Conservation (phyloP, 1,284 basidiomycete species). For the Cronartium quercuum region DNA sequence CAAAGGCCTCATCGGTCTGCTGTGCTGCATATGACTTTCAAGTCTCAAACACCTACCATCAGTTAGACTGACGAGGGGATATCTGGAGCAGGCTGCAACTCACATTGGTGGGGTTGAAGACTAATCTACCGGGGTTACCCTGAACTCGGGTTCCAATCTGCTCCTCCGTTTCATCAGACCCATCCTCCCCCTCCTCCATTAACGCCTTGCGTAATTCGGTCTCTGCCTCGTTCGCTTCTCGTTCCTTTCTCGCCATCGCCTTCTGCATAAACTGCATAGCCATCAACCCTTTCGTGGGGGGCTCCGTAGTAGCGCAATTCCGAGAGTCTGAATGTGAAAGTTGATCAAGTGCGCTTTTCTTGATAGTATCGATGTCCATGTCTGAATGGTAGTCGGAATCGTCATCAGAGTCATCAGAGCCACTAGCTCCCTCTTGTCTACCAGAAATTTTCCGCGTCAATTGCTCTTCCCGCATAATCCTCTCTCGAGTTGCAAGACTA, state of each 20-base stretch:
- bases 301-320: background rate
- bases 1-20: background rate
- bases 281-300: conserved; percentile 38
- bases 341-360: conserved; percentile 14
- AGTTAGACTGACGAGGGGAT: background rate
- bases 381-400: conserved; percentile 40
- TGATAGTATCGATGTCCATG: conserved; percentile 17
- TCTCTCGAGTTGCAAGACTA: conserved; percentile 46
- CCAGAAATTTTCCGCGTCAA: conserved; percentile 46
- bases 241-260: conserved; percentile 45
- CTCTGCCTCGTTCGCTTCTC: conserved; percentile 42
- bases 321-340: conserved; percentile 45
- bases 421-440: conserved; percentile 33
- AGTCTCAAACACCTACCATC: background rate
- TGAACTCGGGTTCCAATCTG: conserved; percentile 36
- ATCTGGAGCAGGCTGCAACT: background rate
- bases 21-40: background rate
- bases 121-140: conserved; percentile 34
- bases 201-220: conserved; percentile 42
- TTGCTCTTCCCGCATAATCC: conserved; percentile 45
- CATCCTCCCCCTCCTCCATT: conserved; percentile 40
- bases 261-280: conserved; percentile 50
- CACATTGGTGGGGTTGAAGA: conserved; percentile 21
- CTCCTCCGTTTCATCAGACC: conserved; percentile 38
- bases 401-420: conserved; percentile 34